phyloP scores from a whole-genome alignment of 148 eudicot species.

The Suaeda aralocaspica region DNA sequence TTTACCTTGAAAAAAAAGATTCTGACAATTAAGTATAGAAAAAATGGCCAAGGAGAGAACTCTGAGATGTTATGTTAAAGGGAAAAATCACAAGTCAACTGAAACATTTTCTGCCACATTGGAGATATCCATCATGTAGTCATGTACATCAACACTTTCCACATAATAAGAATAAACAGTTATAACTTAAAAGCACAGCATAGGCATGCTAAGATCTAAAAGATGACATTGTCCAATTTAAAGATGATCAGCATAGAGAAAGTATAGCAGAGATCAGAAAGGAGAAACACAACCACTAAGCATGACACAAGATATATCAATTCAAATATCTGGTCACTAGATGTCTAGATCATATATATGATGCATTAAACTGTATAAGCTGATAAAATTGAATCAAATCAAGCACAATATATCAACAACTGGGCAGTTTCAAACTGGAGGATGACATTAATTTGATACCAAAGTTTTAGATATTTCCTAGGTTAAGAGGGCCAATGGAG shows the following conservation, averaged over 20 bases:
- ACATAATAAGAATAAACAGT: background rate
- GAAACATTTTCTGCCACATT: conserved; percentile 15
- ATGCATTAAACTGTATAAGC: no score
- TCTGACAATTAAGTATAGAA: background rate
- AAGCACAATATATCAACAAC: background rate
- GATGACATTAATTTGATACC: background rate
- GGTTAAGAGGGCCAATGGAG: background rate
- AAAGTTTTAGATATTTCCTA: background rate
- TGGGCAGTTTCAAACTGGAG: background rate
- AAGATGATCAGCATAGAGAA: no score
- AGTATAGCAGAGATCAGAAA: no score
- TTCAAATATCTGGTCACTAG: no score
- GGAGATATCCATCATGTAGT: background rate
- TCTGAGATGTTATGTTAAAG: background rate
- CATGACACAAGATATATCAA: no score
- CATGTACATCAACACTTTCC: background rate
- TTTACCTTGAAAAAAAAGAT: background rate
- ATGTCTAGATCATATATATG: no score
- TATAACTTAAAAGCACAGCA: background rate
- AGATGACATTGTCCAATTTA: no score
- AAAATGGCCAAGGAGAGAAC: background rate
- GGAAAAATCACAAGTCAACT: background rate
- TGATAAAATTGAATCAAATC: background rate
- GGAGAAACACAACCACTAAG: no score
- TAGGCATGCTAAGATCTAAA: background rate